phyloP scores from a whole-genome alignment of 257 asterid species.

The Osmanthus fragrans region DNA sequence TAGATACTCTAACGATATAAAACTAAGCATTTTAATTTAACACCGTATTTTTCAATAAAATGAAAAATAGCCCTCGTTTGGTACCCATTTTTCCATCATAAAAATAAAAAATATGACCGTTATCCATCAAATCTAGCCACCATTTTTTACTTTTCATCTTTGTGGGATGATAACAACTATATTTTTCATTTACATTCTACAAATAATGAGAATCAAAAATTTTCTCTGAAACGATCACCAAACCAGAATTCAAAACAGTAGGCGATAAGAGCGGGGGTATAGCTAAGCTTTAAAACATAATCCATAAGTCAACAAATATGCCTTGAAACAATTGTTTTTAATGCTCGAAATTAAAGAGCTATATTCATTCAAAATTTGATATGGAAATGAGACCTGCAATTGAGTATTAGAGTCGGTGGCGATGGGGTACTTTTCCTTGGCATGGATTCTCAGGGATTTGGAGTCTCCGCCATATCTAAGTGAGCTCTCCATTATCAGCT shows the following conservation, averaged over 20 bases:
- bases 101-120: no score
- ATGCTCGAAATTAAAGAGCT: not conserved
- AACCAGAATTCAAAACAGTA: not conserved
- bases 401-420: slow-evolving; percentile 38
- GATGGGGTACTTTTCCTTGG: slow-evolving; percentile 70
- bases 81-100: no score
- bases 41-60: not conserved
- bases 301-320: no score
- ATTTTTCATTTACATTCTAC: no score
- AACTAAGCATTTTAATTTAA: not conserved
- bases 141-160: no score
- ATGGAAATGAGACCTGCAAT: slow-evolving; percentile 52
- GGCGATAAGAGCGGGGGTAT: not conserved
- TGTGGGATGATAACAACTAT: no score
- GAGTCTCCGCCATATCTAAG: slow-evolving; percentile 72
- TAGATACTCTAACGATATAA: no score
- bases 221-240: not conserved
- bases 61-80: no score
- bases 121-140: no score
- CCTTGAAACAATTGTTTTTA: not conserved
- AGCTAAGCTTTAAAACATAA: not conserved
- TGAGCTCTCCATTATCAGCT: slow-evolving; percentile 73
- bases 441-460: slow-evolving; percentile 71
- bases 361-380: not conserved
- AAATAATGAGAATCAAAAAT: no score